phyloP scores from a whole-genome alignment of 805 yeast species.

The Metschnikowia baotianmanensis region DNA sequence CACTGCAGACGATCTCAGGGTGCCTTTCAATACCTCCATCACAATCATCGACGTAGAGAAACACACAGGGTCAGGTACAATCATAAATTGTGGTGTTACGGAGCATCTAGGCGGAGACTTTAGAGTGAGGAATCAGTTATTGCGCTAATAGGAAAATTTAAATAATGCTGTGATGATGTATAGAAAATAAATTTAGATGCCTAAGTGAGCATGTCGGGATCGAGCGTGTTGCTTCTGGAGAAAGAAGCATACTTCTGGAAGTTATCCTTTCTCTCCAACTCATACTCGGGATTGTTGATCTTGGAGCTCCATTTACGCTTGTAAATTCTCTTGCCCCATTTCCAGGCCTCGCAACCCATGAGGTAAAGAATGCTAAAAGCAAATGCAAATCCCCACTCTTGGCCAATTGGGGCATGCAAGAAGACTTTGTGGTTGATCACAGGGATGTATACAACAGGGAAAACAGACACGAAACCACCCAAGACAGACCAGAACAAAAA shows the following conservation, averaged over 20 bases:
- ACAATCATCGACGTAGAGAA: conserved; percentile 60
- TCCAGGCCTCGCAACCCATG: conserved; percentile 36
- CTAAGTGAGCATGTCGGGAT: conserved; percentile 19
- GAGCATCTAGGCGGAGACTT: conserved; percentile 55
- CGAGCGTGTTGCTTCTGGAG: conserved; percentile 50
- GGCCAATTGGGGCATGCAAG: conserved; percentile 37
- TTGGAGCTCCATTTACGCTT: conserved; percentile 24
- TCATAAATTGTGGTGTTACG: conserved; percentile 62
- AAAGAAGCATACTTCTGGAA: conserved; percentile 61
- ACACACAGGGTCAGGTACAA: conserved; percentile 38
- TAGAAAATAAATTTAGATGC: not conserved
- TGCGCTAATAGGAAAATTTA: conserved; percentile 1
- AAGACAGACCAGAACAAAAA: conserved; percentile 39
- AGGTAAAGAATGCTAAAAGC: conserved; percentile 31
- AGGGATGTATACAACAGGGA: conserved; percentile 42
- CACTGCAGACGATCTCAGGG: conserved; percentile 41
- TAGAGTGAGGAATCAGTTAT: conserved; percentile 22
- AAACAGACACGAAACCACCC: conserved; percentile 35
- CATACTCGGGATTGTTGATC: conserved; percentile 60
- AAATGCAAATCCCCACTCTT: conserved; percentile 40
- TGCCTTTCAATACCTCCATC: conserved; percentile 76
- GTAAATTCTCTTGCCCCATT: conserved; percentile 39
- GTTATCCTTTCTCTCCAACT: conserved; percentile 60
- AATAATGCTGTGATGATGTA: too few relatives aligned
- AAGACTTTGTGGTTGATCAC: conserved; percentile 40